phyloP scores from a whole-genome alignment of 148 eudicot genomes.

The Vaccinium myrtillus region DNA sequence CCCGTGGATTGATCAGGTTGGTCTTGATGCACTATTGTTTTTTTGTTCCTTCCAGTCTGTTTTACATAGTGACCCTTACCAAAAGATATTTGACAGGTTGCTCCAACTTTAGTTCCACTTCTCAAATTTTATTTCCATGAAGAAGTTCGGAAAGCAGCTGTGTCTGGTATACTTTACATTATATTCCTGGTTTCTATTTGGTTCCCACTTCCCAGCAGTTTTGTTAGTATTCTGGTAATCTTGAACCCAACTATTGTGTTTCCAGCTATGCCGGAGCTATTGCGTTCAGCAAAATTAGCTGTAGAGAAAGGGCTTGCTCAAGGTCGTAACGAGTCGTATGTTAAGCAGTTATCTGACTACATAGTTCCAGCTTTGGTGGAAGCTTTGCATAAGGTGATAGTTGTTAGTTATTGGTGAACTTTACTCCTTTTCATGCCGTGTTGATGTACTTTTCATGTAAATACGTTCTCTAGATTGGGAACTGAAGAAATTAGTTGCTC shows the following conservation, averaged over 20 bases:
- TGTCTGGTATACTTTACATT: constrained; percentile 58
- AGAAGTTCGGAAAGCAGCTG: constrained; percentile 96
- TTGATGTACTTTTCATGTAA: background rate
- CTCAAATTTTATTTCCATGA: constrained; percentile 95
- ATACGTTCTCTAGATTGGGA: background rate
- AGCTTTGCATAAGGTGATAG: constrained; percentile 83
- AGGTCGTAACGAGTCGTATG: constrained; percentile 82
- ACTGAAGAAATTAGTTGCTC: constrained; percentile 3
- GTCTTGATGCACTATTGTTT: constrained; percentile 10
- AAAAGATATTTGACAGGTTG: constrained; percentile 53
- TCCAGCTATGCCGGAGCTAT: constrained; percentile 93
- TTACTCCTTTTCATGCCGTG: background rate
- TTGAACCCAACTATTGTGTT: constrained; percentile 18
- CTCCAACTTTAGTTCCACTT: constrained; percentile 91
- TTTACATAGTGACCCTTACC: background rate
- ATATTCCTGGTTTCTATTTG: background rate
- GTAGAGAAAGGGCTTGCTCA: constrained; percentile 93
- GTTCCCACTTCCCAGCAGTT: background rate
- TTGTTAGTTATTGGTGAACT: constrained; percentile 13
- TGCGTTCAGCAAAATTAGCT: constrained; percentile 90
- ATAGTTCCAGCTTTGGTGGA: constrained; percentile 89
- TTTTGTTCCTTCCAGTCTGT: background rate
- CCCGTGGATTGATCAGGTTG: constrained; percentile 99
- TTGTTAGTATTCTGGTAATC: constrained; percentile 14
- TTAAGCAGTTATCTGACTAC: constrained; percentile 90